Evolutionary conservation across 148 eudicot genomes (phyloP).

Genomic region (Silene uniflora): DNA sequence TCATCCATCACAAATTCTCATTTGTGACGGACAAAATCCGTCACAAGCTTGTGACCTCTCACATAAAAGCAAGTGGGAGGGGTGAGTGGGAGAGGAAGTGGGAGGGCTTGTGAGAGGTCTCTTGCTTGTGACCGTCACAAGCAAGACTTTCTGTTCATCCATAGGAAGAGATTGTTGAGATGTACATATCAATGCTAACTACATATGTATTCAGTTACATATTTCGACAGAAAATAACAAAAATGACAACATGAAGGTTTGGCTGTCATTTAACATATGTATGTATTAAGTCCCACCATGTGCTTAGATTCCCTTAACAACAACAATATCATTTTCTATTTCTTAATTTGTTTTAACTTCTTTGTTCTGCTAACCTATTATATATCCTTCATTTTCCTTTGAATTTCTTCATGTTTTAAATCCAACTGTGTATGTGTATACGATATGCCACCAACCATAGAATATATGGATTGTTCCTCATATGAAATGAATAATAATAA

Average conservation of each 20-base stretch:
- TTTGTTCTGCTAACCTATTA: background rate
- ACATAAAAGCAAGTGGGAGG: too few species aligned
- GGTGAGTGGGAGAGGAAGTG: too few species aligned
- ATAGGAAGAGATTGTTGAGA: background rate
- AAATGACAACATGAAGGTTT: background rate
- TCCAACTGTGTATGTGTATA: constrained; percentile 17
- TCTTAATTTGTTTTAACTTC: background rate
- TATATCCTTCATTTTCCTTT: background rate
- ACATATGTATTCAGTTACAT: background rate
- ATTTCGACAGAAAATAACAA: background rate
- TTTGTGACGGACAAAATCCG: too few species aligned
- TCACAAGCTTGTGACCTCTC: too few species aligned
- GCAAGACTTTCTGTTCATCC: too few species aligned
- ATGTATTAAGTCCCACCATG: constrained; percentile 16
- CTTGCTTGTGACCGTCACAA: too few species aligned
- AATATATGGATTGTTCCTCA: background rate
- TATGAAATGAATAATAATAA: background rate
- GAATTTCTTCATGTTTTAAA: background rate
- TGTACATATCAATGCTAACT: background rate
- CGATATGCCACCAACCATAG: constrained; percentile 22
- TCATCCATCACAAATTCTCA: too few species aligned
- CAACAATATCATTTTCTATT: constrained; percentile 11
- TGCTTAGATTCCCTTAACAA: constrained; percentile 26
- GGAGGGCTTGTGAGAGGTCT: too few species aligned
- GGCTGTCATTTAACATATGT: background rate